Percentiles rank a stretch among this genome's conserved stretches.
Conservation (phyloP, 495 filamentous ascomycete species). For the Xylaria intraflava region DNA sequence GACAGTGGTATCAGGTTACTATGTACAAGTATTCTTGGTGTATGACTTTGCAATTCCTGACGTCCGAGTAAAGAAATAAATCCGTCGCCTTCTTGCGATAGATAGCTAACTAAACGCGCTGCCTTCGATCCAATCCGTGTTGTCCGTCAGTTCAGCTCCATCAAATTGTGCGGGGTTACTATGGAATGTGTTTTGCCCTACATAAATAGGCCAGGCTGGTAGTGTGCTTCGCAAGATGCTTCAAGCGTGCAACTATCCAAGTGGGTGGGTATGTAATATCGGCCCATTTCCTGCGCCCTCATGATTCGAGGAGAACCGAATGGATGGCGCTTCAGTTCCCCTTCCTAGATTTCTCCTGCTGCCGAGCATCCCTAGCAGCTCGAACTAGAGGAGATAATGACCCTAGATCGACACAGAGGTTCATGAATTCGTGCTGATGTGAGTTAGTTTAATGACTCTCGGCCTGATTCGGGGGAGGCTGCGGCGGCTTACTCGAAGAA, state of each 20-base stretch:
- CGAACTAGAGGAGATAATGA: constrained; percentile 71
- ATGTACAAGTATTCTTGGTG: constrained; percentile 11
- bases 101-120: constrained; percentile 10
- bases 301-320: constrained; percentile 1
- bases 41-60: constrained; percentile 8
- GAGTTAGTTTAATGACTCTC: constrained; percentile 25
- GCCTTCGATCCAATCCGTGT: constrained; percentile 7
- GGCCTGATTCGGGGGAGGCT: neutral
- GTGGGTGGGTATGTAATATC: constrained; percentile 2
- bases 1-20: constrained; percentile 11
- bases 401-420: constrained; percentile 58
- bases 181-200: neutral
- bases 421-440: constrained; percentile 88
- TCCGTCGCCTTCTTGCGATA: constrained; percentile 5
- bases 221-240: neutral
- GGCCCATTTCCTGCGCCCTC: neutral
- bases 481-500: constrained; percentile 63
- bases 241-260: constrained; percentile 8
- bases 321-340: constrained; percentile 20
- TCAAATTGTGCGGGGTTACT: neutral
- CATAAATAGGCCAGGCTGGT: neutral
- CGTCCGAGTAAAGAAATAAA: constrained; percentile 14
- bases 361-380: constrained; percentile 73
- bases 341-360: constrained; percentile 75
- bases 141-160: constrained; percentile 1